Evolutionary conservation across 1,284 basidiomycete genomes (phyloP).

Genomic region (Malassezia furfur): DNA sequence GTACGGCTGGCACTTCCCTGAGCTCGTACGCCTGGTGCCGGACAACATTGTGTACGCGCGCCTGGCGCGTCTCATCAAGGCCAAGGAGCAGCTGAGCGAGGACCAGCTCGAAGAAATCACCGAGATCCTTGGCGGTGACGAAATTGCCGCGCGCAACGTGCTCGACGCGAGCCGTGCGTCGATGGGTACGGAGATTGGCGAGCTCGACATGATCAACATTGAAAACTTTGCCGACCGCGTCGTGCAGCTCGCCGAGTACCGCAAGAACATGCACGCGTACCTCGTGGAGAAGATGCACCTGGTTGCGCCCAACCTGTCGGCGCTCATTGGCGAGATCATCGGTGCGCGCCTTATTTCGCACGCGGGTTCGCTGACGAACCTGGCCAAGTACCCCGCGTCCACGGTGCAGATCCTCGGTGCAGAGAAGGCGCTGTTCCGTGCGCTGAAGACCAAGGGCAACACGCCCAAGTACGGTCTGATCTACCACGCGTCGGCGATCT

Average conservation of each 20-base stretch:
- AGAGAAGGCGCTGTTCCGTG: constrained; percentile 94
- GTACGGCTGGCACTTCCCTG: constrained; percentile 99
- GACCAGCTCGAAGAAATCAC: constrained; percentile 69
- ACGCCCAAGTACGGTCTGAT: constrained; percentile 69
- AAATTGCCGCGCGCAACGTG: constrained; percentile 79
- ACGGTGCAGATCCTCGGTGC: constrained; percentile 97
- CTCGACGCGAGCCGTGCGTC: constrained; percentile 86
- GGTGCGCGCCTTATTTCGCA: constrained; percentile 92
- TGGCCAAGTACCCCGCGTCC: constrained; percentile 96
- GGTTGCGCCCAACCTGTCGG: constrained; percentile 82
- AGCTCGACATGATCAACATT: constrained; percentile 94
- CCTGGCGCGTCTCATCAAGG: constrained; percentile 75
- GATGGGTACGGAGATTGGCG: constrained; percentile 87
- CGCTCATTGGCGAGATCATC: constrained; percentile 86
- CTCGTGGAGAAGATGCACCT: constrained; percentile 95
- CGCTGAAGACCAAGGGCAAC: constrained; percentile 96
- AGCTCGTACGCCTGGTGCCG: constrained; percentile 84
- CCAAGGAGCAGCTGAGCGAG: constrained; percentile 62
- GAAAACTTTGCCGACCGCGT: constrained; percentile 83
- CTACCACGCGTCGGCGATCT: constrained; percentile 66
- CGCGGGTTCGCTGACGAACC: constrained; percentile 89
- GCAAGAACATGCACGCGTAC: constrained; percentile 80
- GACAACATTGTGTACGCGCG: constrained; percentile 94
- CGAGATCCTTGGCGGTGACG: constrained; percentile 74
- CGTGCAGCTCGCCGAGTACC: constrained; percentile 83